Evolutionary conservation across 768 basidiomycete genomes (phyloP), one percentile per base, ranked within the genome.

Genomic region (Lactarius indigo): DNA sequence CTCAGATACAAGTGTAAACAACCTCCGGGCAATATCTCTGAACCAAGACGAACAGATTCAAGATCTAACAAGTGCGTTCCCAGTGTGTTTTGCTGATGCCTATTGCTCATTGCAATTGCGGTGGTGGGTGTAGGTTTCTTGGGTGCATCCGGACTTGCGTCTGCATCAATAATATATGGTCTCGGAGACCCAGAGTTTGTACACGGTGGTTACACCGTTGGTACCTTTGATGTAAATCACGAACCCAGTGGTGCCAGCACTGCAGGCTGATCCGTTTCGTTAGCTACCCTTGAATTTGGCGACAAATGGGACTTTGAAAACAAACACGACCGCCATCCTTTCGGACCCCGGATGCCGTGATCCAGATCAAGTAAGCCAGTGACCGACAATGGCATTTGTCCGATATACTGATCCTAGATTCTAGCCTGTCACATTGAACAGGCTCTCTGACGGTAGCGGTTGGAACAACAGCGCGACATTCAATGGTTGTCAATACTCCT

Each of bases 71-170:
- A 74, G 84, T 84, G 60, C 62, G 80, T 61, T 52, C 31, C 20
- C 37, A 9, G 54, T 12, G 47, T 44, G n/a, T 58, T 39, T 41
- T 18, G 4, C 56, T 37, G 33, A 35, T 30, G 69, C 31, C 67
- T 13, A 13, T 18, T 12, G 57, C 56, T 65, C 23, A 35, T 9
- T 44, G 41, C 56, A 2, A 7, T 37, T 26, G 37, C 26, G 13
- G 61, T 18, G 41, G 18, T 7, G 60, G 28, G 20, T 28, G n/a
- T 67, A 85, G 83, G 79, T 3, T 86, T 85, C 74, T 72, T 84
- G 47, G 79, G 82, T 44, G 85, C 84, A 9, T 82, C 85, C 9
- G 85, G 85, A 15, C 86, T 80, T 67, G 83, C 85, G 15, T 80
- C 82, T 12, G 81, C 84, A 7, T 77, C 78, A 1, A 79, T 82